A percentile compares a stretch with the other conserved stretches of the same genome.
phyloP scores from a whole-genome alignment of 805 yeast genomes.

The Brettanomyces naardenensis region DNA sequence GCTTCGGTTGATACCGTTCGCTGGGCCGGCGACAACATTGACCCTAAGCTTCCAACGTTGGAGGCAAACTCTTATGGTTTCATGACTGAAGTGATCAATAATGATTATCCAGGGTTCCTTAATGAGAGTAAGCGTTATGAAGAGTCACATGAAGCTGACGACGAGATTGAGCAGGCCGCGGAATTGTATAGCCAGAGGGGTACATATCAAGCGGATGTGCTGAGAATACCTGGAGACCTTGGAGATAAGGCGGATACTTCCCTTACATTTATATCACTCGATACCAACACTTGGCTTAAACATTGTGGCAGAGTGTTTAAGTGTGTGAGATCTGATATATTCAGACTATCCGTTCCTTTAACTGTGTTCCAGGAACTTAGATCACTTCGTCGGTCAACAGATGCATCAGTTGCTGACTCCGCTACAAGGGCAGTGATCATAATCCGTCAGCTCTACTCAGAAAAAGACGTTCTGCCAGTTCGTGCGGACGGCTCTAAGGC shows the following conservation, averaged over 20 bases:
- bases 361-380: constrained; percentile 74
- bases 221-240: constrained; percentile 35
- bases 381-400: constrained; percentile 61
- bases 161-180: constrained; percentile 1
- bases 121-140: constrained; percentile 14
- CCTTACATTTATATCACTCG: constrained; percentile 54
- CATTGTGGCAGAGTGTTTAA: constrained; percentile 74
- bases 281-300: constrained; percentile 74
- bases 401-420: constrained; percentile 67
- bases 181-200: constrained; percentile 3
- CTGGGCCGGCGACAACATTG: constrained; percentile 13
- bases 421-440: constrained; percentile 77
- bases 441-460: constrained; percentile 54
- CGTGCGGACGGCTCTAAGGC: constrained; percentile 67
- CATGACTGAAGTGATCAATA: constrained; percentile 24
- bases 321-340: constrained; percentile 50
- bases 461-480: constrained; percentile 48
- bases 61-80: constrained; percentile 23
- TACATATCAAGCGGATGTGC: constrained; percentile 8
- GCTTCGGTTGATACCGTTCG: not conserved
- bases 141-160: constrained; percentile 10
- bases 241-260: constrained; percentile 51
- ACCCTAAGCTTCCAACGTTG: constrained; percentile 22
- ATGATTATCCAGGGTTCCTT: constrained; percentile 14
- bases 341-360: constrained; percentile 58